phyloP scores from a whole-genome alignment of 2,329 filamentous ascomycete species.

The Colletotrichum noveboracense region DNA sequence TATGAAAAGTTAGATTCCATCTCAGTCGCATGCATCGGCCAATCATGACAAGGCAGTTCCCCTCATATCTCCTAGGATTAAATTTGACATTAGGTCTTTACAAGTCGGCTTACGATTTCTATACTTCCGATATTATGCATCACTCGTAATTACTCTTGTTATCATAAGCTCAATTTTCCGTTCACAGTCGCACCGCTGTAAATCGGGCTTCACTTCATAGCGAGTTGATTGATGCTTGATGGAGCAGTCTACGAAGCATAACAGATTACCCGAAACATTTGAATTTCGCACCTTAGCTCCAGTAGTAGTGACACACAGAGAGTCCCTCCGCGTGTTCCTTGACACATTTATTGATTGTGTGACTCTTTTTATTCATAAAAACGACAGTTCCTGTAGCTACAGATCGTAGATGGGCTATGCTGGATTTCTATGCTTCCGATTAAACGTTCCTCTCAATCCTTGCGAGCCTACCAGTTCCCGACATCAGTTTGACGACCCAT shows the following conservation, averaged over 20 bases:
- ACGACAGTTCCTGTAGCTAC: not conserved
- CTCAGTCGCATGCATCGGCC: not conserved
- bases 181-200: not conserved
- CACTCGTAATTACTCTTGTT: not conserved
- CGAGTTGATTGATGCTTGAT: not conserved
- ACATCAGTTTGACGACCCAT: not conserved
- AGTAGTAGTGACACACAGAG: not conserved
- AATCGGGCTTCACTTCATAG: not conserved
- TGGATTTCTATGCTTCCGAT: not conserved
- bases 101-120: not conserved
- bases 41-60: not conserved
- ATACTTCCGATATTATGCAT: not conserved
- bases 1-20: not conserved
- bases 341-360: not conserved
- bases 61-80: not conserved
- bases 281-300: accelerated
- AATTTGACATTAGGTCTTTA: not conserved
- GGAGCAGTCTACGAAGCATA: not conserved
- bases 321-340: not conserved
- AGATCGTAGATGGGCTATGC: not conserved
- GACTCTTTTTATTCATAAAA: not conserved
- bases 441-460: not conserved
- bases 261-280: not conserved
- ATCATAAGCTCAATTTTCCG: not conserved
- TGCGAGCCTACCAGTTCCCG: not conserved